These are phyloP conservation scores for Petunia secreta DNA, from an alignment of 257 asterid genomes.

Conservation along the genomic window DNA sequence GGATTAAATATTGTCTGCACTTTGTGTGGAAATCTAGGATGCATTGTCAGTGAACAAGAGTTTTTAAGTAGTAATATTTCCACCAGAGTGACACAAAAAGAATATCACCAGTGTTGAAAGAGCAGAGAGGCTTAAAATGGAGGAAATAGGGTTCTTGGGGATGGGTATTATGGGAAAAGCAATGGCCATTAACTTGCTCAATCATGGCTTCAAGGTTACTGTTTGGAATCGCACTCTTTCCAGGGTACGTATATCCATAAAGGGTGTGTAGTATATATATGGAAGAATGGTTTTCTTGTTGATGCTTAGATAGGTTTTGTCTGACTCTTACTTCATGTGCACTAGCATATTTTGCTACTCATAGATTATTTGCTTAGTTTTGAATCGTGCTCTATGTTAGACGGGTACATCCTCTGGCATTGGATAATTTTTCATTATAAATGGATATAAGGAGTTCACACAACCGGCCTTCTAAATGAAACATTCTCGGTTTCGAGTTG, in stretches of 20 bases:
- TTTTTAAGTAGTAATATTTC: neutral
- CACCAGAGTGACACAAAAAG: neutral
- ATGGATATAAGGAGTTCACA: too few species aligned
- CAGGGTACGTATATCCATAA: conserved; percentile 46
- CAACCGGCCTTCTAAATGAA: too few species aligned
- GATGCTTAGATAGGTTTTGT: neutral
- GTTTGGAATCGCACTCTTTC: conserved; percentile 98
- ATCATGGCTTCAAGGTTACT: conserved; percentile 91
- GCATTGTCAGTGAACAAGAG: neutral
- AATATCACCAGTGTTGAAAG: conserved; percentile 1
- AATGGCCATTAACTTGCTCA: conserved; percentile 90
- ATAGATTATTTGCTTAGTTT: too few species aligned
- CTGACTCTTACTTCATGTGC: neutral
- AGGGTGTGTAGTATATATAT: neutral
- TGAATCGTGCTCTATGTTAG: too few species aligned
- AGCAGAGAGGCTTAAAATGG: conserved; percentile 47
- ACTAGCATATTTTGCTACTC: neutral
- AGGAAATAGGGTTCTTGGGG: conserved; percentile 90
- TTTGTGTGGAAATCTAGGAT: neutral
- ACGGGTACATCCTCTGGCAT: too few species aligned
- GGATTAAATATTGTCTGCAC: neutral
- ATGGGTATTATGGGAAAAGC: conserved; percentile 98
- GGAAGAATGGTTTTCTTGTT: neutral
- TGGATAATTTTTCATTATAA: too few species aligned
- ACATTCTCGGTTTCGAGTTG: too few species aligned